Base-by-base conservation (phyloP, 805 yeast genomes). In the Saccharomycopsis olivae region DNA sequence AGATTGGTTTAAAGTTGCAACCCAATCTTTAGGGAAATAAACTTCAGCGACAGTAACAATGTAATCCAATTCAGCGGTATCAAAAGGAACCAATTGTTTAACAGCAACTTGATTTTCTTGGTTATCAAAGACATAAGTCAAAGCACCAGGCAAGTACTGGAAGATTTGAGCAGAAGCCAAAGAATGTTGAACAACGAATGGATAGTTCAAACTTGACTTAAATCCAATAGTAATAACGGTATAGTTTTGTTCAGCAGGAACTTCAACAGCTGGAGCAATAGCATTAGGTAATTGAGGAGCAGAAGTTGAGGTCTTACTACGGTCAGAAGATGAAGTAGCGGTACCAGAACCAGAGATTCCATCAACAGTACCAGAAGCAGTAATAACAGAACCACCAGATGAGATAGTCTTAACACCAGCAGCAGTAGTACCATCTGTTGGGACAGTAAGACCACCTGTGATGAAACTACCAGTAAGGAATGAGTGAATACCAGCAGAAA, bases 11-110 rank as follows among this genome's bases (percentile, higher is more conserved):
- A 46, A 43, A 0, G 62, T 55, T 1, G 56, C 50, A 14, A 83
- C 68, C 23, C 68, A 59, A 10, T 58, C 56, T 9, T 61, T 56
- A 17, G 95, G 95, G 62, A 86, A 80, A 56, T 82, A 86, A 40
- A 85, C 80, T 56, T 81, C 81, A 5, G 96, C 97, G 46, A 88
- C 83, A 0, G 96, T 82, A 40, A 84, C 84, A 45, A 86, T 71
- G 58, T 85, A 89, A 35, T 64, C 65, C 36, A 65, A 66, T 11
- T 59, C 60, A 1, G 64, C 41, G 2, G 84, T 70, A 14, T 77
- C 68, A 54, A 76, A 82, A 29, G 97, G 97, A 45, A 79, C 76
- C 51, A 89, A 68, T 56, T 78, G 73, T 43, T 65, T 62, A 48
- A 88, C 85, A 6, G 75, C 56, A 17, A 84, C 71, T 21, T 63